phyloP scores from a whole-genome alignment of 805 yeast species.

The Yarrowia bubula region DNA sequence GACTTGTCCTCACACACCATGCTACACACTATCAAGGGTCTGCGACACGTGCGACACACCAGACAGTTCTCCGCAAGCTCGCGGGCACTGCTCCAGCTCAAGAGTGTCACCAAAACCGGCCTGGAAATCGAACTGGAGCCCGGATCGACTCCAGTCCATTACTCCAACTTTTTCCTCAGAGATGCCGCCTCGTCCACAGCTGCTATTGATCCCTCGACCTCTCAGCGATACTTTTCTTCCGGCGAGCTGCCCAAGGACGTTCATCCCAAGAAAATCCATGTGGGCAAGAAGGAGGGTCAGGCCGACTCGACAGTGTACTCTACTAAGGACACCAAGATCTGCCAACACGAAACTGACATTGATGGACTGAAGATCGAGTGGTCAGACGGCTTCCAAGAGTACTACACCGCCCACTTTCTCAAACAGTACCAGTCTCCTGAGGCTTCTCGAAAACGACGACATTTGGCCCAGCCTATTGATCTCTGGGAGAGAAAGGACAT shows the following conservation, averaged over 20 bases:
- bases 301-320: neutral
- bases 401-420: constrained; percentile 50
- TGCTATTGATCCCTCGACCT: constrained; percentile 55
- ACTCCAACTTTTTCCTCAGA: constrained; percentile 49
- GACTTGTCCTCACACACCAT: neutral
- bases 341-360: constrained; percentile 30
- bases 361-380: constrained; percentile 46
- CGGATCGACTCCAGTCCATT: constrained; percentile 28
- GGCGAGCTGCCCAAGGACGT: constrained; percentile 38
- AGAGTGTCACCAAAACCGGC: constrained; percentile 3
- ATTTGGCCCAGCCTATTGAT: constrained; percentile 41
- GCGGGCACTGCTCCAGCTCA: constrained; percentile 11
- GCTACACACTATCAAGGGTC: neutral
- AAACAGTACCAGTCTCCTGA: constrained; percentile 43
- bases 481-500: constrained; percentile 33
- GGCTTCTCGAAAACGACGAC: constrained; percentile 41
- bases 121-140: constrained; percentile 28
- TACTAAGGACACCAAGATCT: neutral
- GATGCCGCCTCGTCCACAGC: constrained; percentile 55
- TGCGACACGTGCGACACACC: neutral
- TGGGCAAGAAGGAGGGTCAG: constrained; percentile 14
- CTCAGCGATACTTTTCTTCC: constrained; percentile 66
- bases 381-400: constrained; percentile 48
- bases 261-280: constrained; percentile 13
- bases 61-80: neutral